A percentile compares a stretch with the other conserved stretches of the same genome.
phyloP scores from a whole-genome alignment of 208 protist genomes.

The Jaenimonas drosophilae region DNA sequence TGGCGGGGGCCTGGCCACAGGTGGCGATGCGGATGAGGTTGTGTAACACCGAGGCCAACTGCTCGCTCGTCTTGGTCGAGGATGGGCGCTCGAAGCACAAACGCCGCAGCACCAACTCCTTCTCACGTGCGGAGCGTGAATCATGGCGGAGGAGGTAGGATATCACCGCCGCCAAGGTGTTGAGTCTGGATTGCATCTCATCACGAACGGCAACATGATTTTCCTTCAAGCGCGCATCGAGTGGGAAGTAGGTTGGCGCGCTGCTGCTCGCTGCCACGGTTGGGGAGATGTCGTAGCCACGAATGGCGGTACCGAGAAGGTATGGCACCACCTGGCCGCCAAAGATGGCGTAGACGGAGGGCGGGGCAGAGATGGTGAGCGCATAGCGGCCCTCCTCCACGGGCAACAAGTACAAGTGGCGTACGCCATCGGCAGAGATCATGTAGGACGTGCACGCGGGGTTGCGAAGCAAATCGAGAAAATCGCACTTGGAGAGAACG shows the following conservation, averaged over 20 bases:
- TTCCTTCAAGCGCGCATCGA: slow-evolving; percentile 27
- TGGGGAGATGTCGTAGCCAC: slow-evolving; percentile 17
- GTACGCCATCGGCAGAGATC: slow-evolving; percentile 11
- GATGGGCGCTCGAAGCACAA: slow-evolving; percentile 19
- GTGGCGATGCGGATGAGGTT: slow-evolving; percentile 27
- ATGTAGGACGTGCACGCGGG: slow-evolving; percentile 1
- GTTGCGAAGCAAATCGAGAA: too few relatives aligned
- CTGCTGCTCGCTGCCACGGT: slow-evolving; percentile 6
- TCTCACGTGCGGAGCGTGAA: too few relatives aligned
- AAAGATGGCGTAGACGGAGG: slow-evolving; percentile 19
- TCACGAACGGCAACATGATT: slow-evolving; percentile 11
- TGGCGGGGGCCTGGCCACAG: slow-evolving; percentile 12
- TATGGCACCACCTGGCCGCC: slow-evolving; percentile 18
- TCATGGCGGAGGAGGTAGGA: neutral
- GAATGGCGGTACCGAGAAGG: slow-evolving; percentile 33
- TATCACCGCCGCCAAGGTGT: too few relatives aligned
- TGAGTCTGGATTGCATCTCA: too few relatives aligned
- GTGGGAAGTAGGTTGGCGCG: slow-evolving; percentile 21
- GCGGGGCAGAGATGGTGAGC: slow-evolving; percentile 22
- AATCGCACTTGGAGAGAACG: too few relatives aligned
- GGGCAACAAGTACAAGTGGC: slow-evolving; percentile 26
- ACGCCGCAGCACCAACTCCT: slow-evolving; percentile 10
- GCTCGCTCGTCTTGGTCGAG: slow-evolving; percentile 13
- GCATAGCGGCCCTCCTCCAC: slow-evolving; percentile 41
- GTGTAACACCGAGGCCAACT: slow-evolving; percentile 14